A percentile compares a stretch with the other conserved stretches of the same genome.
Evolutionary conservation across 2,329 filamentous ascomycete species (phyloP).

Genomic region (Aciculosporium take): DNA sequence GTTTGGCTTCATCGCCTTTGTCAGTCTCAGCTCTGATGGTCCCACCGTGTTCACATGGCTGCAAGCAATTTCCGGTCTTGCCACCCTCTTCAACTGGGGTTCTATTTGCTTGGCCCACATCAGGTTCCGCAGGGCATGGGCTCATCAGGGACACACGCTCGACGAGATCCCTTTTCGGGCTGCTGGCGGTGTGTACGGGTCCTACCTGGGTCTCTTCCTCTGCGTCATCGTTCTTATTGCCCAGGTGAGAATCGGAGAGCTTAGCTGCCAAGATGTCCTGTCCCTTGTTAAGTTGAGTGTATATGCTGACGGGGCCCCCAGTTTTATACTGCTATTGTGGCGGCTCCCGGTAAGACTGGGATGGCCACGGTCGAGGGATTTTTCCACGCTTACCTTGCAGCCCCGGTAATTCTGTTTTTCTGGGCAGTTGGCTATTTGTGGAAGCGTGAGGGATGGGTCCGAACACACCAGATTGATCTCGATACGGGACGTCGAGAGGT

Average conservation of each 20-base stretch:
- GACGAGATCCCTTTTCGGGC: conserved; percentile 53
- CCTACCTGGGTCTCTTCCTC: conserved; percentile 46
- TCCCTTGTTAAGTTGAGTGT: background rate
- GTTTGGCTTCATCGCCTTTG: conserved; percentile 32
- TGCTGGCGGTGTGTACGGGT: conserved; percentile 46
- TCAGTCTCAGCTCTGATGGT: conserved; percentile 29
- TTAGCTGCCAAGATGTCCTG: background rate
- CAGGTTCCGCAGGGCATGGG: conserved; percentile 49
- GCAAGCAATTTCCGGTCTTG: conserved; percentile 45
- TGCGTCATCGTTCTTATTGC: conserved; percentile 42
- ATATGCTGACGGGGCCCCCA: conserved; percentile 8
- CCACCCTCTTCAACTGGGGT: conserved; percentile 49
- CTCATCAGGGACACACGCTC: conserved; percentile 41
- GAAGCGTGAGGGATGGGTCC: conserved; percentile 50
- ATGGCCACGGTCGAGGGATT: conserved; percentile 32
- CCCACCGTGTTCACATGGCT: conserved; percentile 46
- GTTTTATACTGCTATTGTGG: conserved; percentile 36
- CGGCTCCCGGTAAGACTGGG: conserved; percentile 17
- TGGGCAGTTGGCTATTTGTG: conserved; percentile 46
- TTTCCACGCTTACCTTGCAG: conserved; percentile 40
- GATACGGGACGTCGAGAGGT: conserved; percentile 52
- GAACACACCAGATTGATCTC: conserved; percentile 47
- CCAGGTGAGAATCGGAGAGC: conserved; percentile 23
- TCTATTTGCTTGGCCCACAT: conserved; percentile 51
- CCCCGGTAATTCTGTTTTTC: conserved; percentile 40